Conservation (phyloP, 1,284 basidiomycete genomes). For the Tylopilus sp. region DNA sequence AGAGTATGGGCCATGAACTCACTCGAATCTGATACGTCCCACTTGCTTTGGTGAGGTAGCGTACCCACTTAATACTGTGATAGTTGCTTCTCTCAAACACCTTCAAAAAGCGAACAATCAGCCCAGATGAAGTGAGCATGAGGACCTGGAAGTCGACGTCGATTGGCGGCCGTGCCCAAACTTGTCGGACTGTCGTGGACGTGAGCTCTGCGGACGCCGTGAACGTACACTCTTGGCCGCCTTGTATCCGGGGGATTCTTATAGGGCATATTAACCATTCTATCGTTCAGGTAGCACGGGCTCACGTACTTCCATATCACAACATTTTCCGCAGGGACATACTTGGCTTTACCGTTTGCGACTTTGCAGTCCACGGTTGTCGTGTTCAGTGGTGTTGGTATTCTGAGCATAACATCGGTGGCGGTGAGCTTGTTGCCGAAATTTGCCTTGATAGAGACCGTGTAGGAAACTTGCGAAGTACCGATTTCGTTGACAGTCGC, state of each 20-base stretch:
- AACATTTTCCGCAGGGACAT: conserved; percentile 91
- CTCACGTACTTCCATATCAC: conserved; percentile 93
- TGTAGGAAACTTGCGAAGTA: conserved; percentile 89
- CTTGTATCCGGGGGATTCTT: conserved; percentile 91
- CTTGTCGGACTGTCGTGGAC: conserved; percentile 84
- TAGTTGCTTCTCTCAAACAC: conserved; percentile 97
- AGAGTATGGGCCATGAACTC: conserved; percentile 30
- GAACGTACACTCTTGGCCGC: conserved; percentile 86
- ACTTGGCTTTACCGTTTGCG: conserved; percentile 92
- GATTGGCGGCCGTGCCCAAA: conserved; percentile 97
- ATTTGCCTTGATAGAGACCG: conserved; percentile 83
- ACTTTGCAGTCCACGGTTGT: conserved; percentile 91
- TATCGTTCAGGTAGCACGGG: neutral
- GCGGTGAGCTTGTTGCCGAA: conserved; percentile 92
- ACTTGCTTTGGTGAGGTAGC: conserved; percentile 85
- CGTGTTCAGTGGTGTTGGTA: conserved; percentile 95
- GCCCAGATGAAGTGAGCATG: conserved; percentile 96
- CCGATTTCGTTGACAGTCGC: conserved; percentile 92
- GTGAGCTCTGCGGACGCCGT: conserved; percentile 82
- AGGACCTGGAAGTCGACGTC: conserved; percentile 97
- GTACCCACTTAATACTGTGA: conserved; percentile 90
- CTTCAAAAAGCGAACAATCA: conserved; percentile 96
- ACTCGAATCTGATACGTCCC: conserved; percentile 85
- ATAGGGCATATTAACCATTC: conserved; percentile 4
- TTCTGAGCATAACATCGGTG: conserved; percentile 87